These are phyloP conservation scores for Erodium texanum DNA, from an alignment of 441 rosid genomes.

Conservation along the genomic window DNA sequence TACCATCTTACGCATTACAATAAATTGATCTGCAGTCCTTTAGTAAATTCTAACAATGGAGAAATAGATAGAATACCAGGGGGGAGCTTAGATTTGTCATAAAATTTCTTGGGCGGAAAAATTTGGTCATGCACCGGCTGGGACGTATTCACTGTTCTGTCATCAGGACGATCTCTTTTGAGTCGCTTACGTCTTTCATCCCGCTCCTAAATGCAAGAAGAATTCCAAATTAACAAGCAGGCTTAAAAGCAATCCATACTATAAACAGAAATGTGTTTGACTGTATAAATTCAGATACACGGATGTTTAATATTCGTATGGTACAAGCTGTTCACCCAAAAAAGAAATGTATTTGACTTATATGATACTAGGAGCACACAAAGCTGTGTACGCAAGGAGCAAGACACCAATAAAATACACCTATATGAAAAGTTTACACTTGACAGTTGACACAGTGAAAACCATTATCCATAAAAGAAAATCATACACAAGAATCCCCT, in stretches of 20 bases:
- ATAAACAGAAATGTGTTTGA: neutral
- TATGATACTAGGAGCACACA: neutral
- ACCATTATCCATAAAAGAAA: neutral
- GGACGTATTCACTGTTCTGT: slow-evolving; percentile 39
- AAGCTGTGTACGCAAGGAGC: neutral
- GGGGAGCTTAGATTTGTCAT: slow-evolving; percentile 74
- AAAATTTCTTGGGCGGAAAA: slow-evolving; percentile 39
- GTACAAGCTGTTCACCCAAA: neutral
- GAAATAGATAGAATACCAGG: slow-evolving; percentile 32
- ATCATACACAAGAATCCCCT: neutral
- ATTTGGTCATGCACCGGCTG: slow-evolving; percentile 46
- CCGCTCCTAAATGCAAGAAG: slow-evolving; percentile 53
- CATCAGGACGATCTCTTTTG: slow-evolving; percentile 58
- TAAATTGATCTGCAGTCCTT: neutral
- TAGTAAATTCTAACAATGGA: neutral
- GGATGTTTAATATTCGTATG: neutral
- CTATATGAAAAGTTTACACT: neutral
- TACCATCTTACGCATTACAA: neutral
- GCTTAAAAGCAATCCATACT: neutral
- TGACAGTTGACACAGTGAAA: neutral
- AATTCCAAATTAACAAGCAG: slow-evolving; percentile 4
- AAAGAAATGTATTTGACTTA: neutral
- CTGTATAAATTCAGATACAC: slow-evolving; percentile 2
- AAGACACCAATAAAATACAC: slow-evolving; percentile 1
- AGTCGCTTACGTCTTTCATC: slow-evolving; percentile 81